A percentile compares a stretch with the other conserved stretches of the same genome.
Evolutionary conservation across 495 filamentous ascomycete genomes (phyloP).

Genomic region (Thermochaetoides thermophila): DNA sequence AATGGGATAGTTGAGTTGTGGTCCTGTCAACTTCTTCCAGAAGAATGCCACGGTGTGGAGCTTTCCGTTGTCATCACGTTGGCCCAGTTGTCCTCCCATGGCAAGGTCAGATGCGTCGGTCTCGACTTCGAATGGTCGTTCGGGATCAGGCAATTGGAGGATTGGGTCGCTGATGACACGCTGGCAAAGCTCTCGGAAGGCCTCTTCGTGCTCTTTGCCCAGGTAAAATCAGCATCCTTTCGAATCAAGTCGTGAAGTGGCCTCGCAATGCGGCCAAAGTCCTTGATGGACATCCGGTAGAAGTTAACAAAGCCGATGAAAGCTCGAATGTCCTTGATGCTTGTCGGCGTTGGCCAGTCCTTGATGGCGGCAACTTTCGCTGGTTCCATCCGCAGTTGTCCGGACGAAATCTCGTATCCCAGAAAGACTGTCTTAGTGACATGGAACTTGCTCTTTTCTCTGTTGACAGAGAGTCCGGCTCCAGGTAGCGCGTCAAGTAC

Average conservation of each 20-base stretch:
- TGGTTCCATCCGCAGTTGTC: no score
- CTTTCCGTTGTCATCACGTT: conserved; percentile 1
- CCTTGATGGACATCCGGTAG: conserved; percentile 2
- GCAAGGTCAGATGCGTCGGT: conserved; percentile 3
- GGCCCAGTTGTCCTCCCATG: conserved; percentile 2
- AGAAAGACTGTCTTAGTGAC: no score
- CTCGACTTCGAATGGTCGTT: conserved; percentile 1
- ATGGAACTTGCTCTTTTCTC: no score
- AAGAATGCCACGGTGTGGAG: conserved; percentile 4
- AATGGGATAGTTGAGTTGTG: conserved; percentile 1
- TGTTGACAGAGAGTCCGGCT: no score
- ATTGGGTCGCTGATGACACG: no score
- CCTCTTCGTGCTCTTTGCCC: not conserved
- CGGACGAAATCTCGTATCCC: no score
- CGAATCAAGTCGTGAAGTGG: not conserved
- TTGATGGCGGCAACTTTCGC: no score
- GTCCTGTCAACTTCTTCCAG: conserved; percentile 2
- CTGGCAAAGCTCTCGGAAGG: not conserved
- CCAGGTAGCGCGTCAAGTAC: no score
- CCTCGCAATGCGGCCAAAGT: conserved; percentile 1
- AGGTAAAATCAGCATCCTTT: not conserved
- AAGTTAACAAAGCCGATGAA: no score
- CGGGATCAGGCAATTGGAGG: conserved; percentile 1
- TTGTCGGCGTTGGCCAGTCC: no score
- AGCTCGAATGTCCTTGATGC: no score